Evolutionary conservation across 257 asterid genomes (phyloP).

Genomic region (Ajuga chamaepitys): DNA sequence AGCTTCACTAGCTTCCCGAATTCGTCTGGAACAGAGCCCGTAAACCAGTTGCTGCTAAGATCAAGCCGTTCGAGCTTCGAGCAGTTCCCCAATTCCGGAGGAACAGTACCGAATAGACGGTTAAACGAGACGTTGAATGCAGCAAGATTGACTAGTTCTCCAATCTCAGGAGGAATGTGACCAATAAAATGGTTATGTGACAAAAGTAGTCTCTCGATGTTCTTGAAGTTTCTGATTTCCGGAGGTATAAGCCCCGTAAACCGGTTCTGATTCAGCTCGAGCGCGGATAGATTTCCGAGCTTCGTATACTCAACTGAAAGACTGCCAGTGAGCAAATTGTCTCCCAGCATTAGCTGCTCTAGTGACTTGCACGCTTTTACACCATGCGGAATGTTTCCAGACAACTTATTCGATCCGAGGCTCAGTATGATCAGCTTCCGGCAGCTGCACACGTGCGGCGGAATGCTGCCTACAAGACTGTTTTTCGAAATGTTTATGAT

Average conservation of each 20-base stretch:
- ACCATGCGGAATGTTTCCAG: constrained; percentile 71
- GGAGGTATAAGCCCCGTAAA: constrained; percentile 67
- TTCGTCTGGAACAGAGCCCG: constrained; percentile 48
- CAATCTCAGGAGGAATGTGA: constrained; percentile 65
- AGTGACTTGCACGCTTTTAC: constrained; percentile 70
- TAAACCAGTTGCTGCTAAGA: constrained; percentile 58
- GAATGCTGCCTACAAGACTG: constrained; percentile 63
- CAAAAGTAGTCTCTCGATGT: constrained; percentile 63
- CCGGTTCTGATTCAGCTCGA: constrained; percentile 62
- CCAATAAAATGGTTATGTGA: constrained; percentile 63
- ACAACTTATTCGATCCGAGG: constrained; percentile 65
- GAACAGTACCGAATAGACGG: constrained; percentile 48
- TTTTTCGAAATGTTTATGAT: constrained; percentile 69
- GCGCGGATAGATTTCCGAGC: constrained; percentile 71
- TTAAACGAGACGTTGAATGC: constrained; percentile 73
- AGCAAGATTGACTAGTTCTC: constrained; percentile 68
- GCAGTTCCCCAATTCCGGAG: constrained; percentile 67
- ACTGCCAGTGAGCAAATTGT: constrained; percentile 71
- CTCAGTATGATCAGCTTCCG: constrained; percentile 54
- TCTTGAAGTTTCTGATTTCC: constrained; percentile 51
- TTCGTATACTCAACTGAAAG: constrained; percentile 54
- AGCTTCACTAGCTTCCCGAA: constrained; percentile 68
- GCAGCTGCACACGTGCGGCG: constrained; percentile 48
- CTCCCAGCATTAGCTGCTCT: constrained; percentile 77
- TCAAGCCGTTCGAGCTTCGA: constrained; percentile 78